phyloP scores from a whole-genome alignment of 306 rosid species.

The Gastrolobium bilobum region DNA sequence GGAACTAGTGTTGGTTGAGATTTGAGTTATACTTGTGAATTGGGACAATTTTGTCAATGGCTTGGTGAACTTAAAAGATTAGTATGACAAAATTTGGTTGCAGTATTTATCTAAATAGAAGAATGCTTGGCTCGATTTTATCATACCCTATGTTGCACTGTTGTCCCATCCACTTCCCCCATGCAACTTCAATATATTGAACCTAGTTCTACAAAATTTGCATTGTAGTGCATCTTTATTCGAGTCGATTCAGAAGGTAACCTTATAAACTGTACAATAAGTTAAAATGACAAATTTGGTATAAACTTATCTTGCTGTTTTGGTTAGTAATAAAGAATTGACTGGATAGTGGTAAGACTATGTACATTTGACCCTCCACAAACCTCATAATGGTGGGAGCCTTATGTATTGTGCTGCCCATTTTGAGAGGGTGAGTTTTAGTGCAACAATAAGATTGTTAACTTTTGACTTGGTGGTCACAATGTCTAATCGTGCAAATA shows the following conservation, averaged over 20 bases:
- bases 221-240: background rate
- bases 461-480: background rate
- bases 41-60: background rate
- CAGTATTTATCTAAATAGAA: constrained; percentile 4
- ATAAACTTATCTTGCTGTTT: background rate
- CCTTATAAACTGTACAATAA: background rate
- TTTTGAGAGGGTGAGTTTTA: background rate
- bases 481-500: background rate
- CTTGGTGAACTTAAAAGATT: constrained; percentile 6
- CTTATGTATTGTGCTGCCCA: background rate
- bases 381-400: constrained; percentile 1
- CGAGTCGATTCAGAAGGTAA: background rate
- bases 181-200: background rate
- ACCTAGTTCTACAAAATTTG: constrained; percentile 19
- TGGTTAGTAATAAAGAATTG: constrained; percentile 25
- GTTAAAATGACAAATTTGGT: background rate
- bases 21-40: background rate
- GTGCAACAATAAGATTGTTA: background rate
- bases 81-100: background rate
- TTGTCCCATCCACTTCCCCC: background rate
- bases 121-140: constrained; percentile 13
- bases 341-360: background rate
- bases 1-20: background rate
- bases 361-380: constrained; percentile 10
- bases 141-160: background rate